Base-by-base conservation (phyloP, 2,329 filamentous ascomycete genomes). In the Arthrobotrys megalospora region DNA sequence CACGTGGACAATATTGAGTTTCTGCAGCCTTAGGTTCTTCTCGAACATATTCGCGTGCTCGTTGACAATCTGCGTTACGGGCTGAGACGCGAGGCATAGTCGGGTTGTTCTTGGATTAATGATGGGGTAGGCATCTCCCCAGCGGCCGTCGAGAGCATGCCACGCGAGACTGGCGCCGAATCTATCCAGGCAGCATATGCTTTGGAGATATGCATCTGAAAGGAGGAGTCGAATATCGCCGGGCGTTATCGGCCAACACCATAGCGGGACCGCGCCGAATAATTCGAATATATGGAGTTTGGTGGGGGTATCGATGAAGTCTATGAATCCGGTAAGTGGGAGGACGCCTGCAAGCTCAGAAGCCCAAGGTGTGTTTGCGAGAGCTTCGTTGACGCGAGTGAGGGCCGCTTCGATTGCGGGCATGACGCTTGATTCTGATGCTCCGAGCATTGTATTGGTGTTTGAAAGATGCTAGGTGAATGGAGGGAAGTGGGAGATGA, bases 251-350 rank as follows among this genome's bases (percentile, higher is more conserved):
- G 70, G 70, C 70, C 70, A 75, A 38, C 70, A 43, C 70, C 70
- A 75, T 38, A 75, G 63, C 3, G 70, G 70, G 10, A 75, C 63
- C 3, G 70, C 50, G 41, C 70, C 70, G 63, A 63, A 75, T 16
- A 75, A 45, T 11, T 75, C 32, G 53, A 75, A 75, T 12, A 75
- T 75, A 53, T 75, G 70, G 1, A 75, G 70, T 68, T 75, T 75
- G 14, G 62, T 68, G 4, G 70, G 70, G 19, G 70, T 75, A 45
- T 67, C 70, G 52, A 75, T 68, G 14, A 75, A 75, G 21, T 75
- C 70, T 55, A 75, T 75, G 36, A 75, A 75, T 7, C 70, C 70
- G 10, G 70, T 75, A 38, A 75, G 70, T 11, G 70, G 70, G 28
- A 75, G 63, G 52, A 75, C 63, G 10, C 70, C 70, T 1, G 70